Evolutionary conservation across 768 basidiomycete species (phyloP), one percentile per base, ranked within the genome.

Genomic region (Clavulina sp.): DNA sequence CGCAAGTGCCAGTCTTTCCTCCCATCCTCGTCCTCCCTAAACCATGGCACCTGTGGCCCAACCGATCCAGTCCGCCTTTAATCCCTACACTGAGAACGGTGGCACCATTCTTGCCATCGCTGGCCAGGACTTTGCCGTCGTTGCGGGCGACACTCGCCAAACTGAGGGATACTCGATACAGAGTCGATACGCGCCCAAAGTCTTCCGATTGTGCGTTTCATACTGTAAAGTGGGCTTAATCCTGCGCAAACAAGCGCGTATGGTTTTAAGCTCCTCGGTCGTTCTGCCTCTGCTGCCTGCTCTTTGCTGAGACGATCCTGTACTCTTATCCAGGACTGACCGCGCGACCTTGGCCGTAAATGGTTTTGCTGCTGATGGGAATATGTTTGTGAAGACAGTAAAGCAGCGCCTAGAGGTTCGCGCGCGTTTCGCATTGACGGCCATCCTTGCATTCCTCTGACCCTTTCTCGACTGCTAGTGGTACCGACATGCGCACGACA

Each of bases 91-190:
- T 2, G 79, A 88, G 59, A 96, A 96, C 59, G 93, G 93, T 29
- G 93, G 95, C 26, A 91, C 92, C 19, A 93, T 96, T 67, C 79
- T 99, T 60, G 86, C 86, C 61, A 86, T 97, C 63, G 88, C 92
- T 3, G 95, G 93, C 50, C 75, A 78, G 41, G 85, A 91, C 65
- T 97, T 97, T 65, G 76, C 76, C 54, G 89, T 97, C 63, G 84
- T 96, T 60, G 92, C 95, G 4, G 87, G 91, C 49, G 93, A 99
- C 68, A 99, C 93, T 41, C 72, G 93, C 52, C 95, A 97, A 70
- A 88, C 81, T 58, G 85, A 92, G 64, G 93, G 93, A n/a, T 97
- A 86, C 68, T 84, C 71, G 63, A 99, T 99, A 65, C 93, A 99
- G 72, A 95, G 93, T 54, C 75, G 93, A 65, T 96, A 95, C 65